Evolutionary conservation across 2,329 filamentous ascomycete genomes (phyloP), one percentile per base, ranked within the genome.

Genomic region (Sporothrix phasma): DNA sequence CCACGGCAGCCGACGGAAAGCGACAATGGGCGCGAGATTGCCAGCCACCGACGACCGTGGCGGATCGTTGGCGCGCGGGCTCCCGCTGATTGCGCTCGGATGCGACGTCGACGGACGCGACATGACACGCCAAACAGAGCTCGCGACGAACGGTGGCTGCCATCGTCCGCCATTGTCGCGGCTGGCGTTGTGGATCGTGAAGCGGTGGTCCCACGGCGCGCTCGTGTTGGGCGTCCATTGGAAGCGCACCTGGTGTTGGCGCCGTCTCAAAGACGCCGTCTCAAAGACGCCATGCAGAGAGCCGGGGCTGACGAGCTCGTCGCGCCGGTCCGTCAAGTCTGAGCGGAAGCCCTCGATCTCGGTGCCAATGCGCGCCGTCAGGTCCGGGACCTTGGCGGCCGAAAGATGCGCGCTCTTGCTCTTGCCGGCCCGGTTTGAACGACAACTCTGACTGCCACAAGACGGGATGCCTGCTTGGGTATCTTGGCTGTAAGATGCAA

Each of bases 121-220:
- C n/a, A n/a, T n/a, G n/a, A n/a, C n/a, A n/a, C n/a, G n/a, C n/a
- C n/a, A n/a, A n/a, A n/a, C n/a, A n/a, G n/a, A n/a, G n/a, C n/a
- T n/a, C n/a, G n/a, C n/a, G n/a, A n/a, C n/a, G n/a, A n/a, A n/a
- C n/a, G n/a, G n/a, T n/a, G n/a, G n/a, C n/a, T n/a, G n/a, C n/a
- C n/a, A n/a, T n/a, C n/a, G n/a, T n/a, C 85, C 85, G 39, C 83
- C 86, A 70, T 90, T 90, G 68, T 90, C 87, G 86, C 86, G 90
- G 69, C 83, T 86, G 0, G 87, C 87, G 67, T 88, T 89, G 69
- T 90, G 87, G 43, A 89, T 89, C 0, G 88, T 89, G 65, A 89
- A 87, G 45, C 84, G 78, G 69, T 90, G 90, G 70, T 90, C 87
- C 87, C 87, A 90, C 3, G 90, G 74, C 0, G 85, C 88, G 61